A percentile compares a stretch with the other conserved stretches of the same genome.
These are phyloP conservation scores for Globisporangium cystogenes DNA, from an alignment of 352 stramenopile genomes.

Conservation along the genomic window DNA sequence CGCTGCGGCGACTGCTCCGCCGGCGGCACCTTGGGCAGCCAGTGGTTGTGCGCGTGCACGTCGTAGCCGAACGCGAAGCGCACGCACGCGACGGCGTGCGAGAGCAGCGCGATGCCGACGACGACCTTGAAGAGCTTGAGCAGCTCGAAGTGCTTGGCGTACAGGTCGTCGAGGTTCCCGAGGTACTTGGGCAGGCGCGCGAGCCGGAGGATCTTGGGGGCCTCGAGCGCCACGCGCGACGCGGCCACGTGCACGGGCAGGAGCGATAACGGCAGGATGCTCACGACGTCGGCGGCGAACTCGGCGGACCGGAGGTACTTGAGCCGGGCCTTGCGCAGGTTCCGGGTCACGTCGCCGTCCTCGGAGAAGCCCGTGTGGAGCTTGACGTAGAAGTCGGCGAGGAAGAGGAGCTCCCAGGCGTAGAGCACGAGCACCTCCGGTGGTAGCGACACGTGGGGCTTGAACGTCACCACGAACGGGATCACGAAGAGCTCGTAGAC, in stretches of 20 bases:
- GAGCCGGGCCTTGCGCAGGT: slow-evolving; percentile 26
- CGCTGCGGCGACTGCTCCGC: slow-evolving; percentile 20
- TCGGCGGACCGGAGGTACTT: slow-evolving; percentile 43
- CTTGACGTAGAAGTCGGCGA: slow-evolving; percentile 49
- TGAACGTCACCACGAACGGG: slow-evolving; percentile 50
- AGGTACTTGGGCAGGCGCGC: slow-evolving; percentile 39
- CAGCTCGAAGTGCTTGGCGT: slow-evolving; percentile 53
- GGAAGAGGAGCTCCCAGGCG: slow-evolving; percentile 39
- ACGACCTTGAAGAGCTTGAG: slow-evolving; percentile 48
- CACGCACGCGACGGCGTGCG: slow-evolving; percentile 52
- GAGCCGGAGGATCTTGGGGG: slow-evolving; percentile 42
- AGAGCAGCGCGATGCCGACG: slow-evolving; percentile 38
- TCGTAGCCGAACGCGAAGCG: slow-evolving; percentile 61
- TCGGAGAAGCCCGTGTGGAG: slow-evolving; percentile 54
- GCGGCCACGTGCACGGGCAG: slow-evolving; percentile 4
- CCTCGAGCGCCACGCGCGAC: slow-evolving; percentile 18
- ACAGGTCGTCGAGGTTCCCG: slow-evolving; percentile 47
- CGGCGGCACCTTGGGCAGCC: slow-evolving; percentile 29
- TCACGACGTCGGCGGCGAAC: slow-evolving; percentile 44
- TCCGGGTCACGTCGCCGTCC: slow-evolving; percentile 50
- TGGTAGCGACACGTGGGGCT: slow-evolving; percentile 14
- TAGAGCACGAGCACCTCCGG: slow-evolving; percentile 20
- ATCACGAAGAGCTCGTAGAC: slow-evolving; percentile 54
- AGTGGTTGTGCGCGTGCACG: slow-evolving; percentile 33
- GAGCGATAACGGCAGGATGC: slow-evolving; percentile 38